Evolutionary conservation across 257 asterid species (phyloP).

Genomic region (Penstemon eatonii): DNA sequence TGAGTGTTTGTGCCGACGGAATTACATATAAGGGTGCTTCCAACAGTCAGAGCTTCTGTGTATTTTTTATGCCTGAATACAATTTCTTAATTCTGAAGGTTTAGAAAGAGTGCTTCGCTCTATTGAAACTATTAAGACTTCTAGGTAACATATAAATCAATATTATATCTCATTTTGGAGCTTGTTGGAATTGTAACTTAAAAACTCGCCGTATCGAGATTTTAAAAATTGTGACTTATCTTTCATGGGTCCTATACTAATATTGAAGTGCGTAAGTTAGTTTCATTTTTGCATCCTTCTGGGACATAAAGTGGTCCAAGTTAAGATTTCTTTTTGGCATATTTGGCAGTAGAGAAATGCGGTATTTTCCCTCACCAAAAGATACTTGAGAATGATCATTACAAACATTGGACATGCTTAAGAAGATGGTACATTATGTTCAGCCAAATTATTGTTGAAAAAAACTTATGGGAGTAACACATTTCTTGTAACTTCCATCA

Average conservation of each 20-base stretch:
- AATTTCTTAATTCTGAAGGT: not conserved
- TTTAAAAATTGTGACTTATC: slow-evolving; percentile 7
- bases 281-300: not conserved
- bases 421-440: slow-evolving; percentile 10
- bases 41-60: too few species aligned
- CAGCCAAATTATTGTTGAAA: not conserved
- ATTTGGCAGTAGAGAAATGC: not conserved
- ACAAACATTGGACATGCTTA: not conserved
- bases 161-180: not conserved
- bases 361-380: not conserved
- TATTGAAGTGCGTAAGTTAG: not conserved
- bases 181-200: not conserved
- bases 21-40: not conserved
- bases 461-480: slow-evolving; percentile 2
- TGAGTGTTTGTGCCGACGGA: not conserved
- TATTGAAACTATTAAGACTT: not conserved
- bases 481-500: not conserved
- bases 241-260: not conserved
- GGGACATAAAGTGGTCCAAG: not conserved
- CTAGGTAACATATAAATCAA: not conserved
- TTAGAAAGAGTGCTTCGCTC: not conserved
- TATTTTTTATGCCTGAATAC: too few species aligned
- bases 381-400: slow-evolving; percentile 1
- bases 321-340: not conserved
- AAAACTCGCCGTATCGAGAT: not conserved